Evolutionary conservation across 352 stramenopile genomes (phyloP), one percentile per base, ranked within the genome.

Genomic region (Blastocystis sp.): DNA sequence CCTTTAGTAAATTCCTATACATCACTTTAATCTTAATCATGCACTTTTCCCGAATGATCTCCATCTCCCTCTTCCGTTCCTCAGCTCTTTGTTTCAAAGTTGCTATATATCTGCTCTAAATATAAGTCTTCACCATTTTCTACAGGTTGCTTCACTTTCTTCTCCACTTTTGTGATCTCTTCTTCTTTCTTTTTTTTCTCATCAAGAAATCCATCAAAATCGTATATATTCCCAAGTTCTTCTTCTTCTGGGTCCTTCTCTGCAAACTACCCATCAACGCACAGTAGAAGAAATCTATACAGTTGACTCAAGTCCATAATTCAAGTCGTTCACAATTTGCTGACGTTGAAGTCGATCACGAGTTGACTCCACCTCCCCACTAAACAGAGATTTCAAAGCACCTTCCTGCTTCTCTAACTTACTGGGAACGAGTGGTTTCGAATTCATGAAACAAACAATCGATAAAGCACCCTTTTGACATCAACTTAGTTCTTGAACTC

Each of bases 401-500:
- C 33, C 40, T 17, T 33, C 27, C 19, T 33, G 17, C 64, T 77
- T 30, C 19, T 77, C 33, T 48, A 77, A n/a, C 64, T 77, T 77
- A 19, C 33, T 30, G 15, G 27, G 30, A 19, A 77, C 22, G 11
- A 56, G 54, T 30, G 3, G 30, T 56, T 27, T 33, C n/a, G 33
- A 51, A 42, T 77, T 77, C 64, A 77, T 77, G 15, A 56, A 56
- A 51, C 64, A 77, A 51, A 51, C 17, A 77, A 56, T 17, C 62
- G 40, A 40, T 73, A 40, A 42, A 77, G 11, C 64, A 51, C 70
- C 37, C 70, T 35, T 27, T 33, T 37, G 44, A 56, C 33, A 48
- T 62, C 33, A 19, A 81, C 69, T 81, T 81, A 81, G 69, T 81
- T 59, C 69, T 81, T 81, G 91, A 98, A 98, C 92, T 98, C 94